Evolutionary conservation across 129 eudicot genomes (phyloP).

Genomic region (Scalesia atractyloides): DNA sequence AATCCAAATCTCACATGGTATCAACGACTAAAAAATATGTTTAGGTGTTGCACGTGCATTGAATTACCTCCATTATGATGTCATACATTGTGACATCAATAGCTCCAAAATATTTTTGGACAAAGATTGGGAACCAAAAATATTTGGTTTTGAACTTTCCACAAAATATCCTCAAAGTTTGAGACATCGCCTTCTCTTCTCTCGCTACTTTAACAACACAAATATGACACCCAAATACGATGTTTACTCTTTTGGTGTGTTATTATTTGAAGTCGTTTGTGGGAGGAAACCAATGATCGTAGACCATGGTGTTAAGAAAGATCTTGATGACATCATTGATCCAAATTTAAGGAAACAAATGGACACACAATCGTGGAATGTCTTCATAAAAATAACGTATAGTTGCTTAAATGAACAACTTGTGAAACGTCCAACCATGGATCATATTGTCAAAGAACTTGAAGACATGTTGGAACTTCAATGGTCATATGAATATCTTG

Average conservation of each 20-base stretch:
- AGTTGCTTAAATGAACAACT: conserved; percentile 1
- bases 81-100: conserved; percentile 14
- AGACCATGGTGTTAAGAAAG: too few species aligned
- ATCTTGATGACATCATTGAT: not conserved
- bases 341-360: conserved; percentile 5
- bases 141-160: conserved; percentile 14
- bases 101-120: conserved; percentile 13
- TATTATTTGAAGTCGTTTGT: conserved; percentile 13
- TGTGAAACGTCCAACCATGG: conserved; percentile 4
- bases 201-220: not conserved
- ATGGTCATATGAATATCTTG: not conserved
- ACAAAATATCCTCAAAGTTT: not conserved
- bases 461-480: not conserved
- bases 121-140: conserved; percentile 12
- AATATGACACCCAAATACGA: not conserved
- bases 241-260: conserved; percentile 16
- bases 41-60: conserved; percentile 12
- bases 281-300: conserved; percentile 10
- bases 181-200: not conserved
- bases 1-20: conserved; percentile 12
- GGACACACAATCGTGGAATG: not conserved
- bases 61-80: not conserved
- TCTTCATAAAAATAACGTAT: conserved; percentile 4
- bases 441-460: not conserved
- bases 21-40: conserved; percentile 12